Evolutionary conservation across 306 rosid genomes (phyloP), one percentile per base, ranked within the genome.

Genomic region (Sechiopsis laciniata): DNA sequence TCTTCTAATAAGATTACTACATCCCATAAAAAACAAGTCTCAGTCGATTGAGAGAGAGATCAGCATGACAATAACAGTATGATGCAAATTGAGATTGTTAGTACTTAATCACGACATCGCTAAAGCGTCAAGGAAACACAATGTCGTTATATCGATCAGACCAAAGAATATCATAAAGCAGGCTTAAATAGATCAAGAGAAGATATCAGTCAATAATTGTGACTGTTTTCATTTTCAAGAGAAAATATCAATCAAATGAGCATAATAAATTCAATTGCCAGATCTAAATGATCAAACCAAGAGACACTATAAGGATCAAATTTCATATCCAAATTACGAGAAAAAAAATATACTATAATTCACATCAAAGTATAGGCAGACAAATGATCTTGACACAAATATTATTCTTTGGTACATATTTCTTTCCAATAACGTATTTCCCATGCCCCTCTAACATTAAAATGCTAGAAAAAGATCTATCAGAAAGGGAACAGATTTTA

Each of bases 321-420:
- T 70, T 70, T 53, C 74, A 8, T 8, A 51, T 10, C 59, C 10
- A 5, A 52, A 70, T 8, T 70, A 51, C 11, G 46, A 63, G 51
- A 52, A 24, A 24, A 69, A 40, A 40, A 40, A 42, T 12, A 46
- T 22, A 50, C 42, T 68, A 50, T 70, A 59, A 70, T 51, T 70
- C 74, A 70, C 74, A 70, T 70, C 21, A 70, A 14, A 70, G 29
- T 51, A 46, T 52, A 51, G 46, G 45, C 2, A 26, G 60, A 70
- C 58, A 70, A 51, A 51, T 70, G 74, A 52, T 52, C 52, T 70
- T 14, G 74, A 51, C 74, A 40, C 46, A 70, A 42, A 42, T 50
- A 70, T 70, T 48, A 21, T 70, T 52, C 74, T 70, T 52, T 64
- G 54, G 73, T 69, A 69, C 73, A 69, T 45, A 46, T 45, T 11